Evolutionary conservation across 2,329 filamentous ascomycete species (phyloP), one percentile per base, ranked within the genome.

Genomic region (Rhynchosporium graminicola): DNA sequence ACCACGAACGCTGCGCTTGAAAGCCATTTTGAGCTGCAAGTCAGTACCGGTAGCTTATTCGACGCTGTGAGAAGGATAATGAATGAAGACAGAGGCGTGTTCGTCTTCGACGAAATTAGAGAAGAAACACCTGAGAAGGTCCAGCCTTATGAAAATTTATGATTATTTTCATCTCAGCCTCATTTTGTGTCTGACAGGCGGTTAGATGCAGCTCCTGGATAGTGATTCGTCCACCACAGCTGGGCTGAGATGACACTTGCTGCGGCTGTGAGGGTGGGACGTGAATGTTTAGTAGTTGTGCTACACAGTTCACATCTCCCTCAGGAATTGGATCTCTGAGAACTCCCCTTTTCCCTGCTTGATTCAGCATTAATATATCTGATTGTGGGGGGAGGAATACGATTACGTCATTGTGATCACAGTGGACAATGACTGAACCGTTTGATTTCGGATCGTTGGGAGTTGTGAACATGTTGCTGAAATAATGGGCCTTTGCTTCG

Each of bases 1-100:
- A 54, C 69, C 70, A 29, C 69, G 67, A 48, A 70, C 65, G 62
- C 69, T 71, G 60, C 65, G 68, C 54, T 69, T 65, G 26, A 69
- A 28, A 28, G 47, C 59, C 66, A 68, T 69, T 42, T 59, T 61
- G 83, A 43, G 36, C 36, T 56, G 26, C 36, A 15, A 56, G 10
- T 56, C 12, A 29, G 43, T 26, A 31, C 36, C 10, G n/a, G n/a
- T 29, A 31, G 4, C 12, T 20, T 33, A 45, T 31, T 40, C n/a
- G n/a, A 8, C 20, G 9, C 43, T 26, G 9, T 43, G 20, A 26
- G 5, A 7, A 15, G 54, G 33, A 36, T 36, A 36, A 3, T 26
- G 20, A 38, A 45, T 31, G 38, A 13, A 42, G 10, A n/a, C 13
- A 6, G 40, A 20, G 38, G 20, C 20, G 42, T 36, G 20, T 29